Evolutionary conservation across 2,329 filamentous ascomycete genomes (phyloP), one percentile per base, ranked within the genome.

Genomic region (Clonostachys rhizophaga): DNA sequence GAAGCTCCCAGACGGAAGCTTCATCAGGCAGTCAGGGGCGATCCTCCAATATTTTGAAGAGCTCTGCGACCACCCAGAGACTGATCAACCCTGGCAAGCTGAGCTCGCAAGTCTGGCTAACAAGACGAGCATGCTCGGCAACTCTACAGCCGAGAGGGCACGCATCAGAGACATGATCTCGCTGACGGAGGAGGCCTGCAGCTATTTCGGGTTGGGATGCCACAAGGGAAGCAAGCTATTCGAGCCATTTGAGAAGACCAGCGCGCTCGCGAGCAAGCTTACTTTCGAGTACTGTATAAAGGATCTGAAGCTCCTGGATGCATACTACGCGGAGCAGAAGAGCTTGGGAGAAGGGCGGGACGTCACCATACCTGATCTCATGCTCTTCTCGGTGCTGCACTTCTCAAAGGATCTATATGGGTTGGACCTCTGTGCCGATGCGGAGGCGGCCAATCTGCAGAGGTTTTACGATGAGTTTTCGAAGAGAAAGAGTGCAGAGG

Each of bases 21-120:
- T 49, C 39, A 56, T 58, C 43, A 54, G 49, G 42, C 52, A 56
- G 40, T 55, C 55, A 2, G 12, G 54, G 14, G 55, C 54, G 6
- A 57, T 58, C 13, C 39, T 58, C 5, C 50, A 57, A 2, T 58
- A 56, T 44, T 47, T 57, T 34, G 52, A 58, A 48, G 55, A 57
- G 24, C 42, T 57, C n/a, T 58, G 54, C 43, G 52, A 53, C 34
- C 48, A 50, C 13, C 53, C 51, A 12, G 39, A 49, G 13, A 2
- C 24, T 7, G 24, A 24, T 24, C 40, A 51, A 33, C 17, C 48
- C n/a, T 55, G 53, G 53, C 50, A 55, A 33, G 46, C 13, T 3
- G 30, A 33, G n/a, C 30, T 44, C 5, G 42, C 42, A 12, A 33
- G 30, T 8, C 13, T 34, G 6, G 14, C 17, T 8, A 12, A 34